Conservation (phyloP, 805 yeast species). For the Hanseniaspora lachancei region DNA sequence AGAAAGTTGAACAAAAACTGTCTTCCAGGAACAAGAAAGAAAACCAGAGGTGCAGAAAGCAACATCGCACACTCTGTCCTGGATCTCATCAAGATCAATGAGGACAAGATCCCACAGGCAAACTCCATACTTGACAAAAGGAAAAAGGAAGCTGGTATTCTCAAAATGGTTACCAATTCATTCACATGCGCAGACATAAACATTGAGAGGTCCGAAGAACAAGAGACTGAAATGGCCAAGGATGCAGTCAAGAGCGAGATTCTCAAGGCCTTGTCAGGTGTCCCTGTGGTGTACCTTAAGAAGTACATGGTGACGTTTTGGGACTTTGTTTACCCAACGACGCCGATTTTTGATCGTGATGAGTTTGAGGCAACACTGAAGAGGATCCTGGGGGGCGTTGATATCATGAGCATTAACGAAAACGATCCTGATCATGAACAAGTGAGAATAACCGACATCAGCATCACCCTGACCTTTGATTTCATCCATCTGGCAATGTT, state of each 20-base stretch:
- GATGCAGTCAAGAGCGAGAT: background rate
- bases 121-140: constrained; percentile 12
- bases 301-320: constrained; percentile 9
- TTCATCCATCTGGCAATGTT: constrained; percentile 7
- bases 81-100: constrained; percentile 12
- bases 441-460: background rate
- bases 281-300: constrained; percentile 2
- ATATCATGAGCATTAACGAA: background rate
- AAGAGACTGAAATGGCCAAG: background rate
- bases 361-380: background rate
- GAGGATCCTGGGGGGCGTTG: background rate
- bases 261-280: background rate
- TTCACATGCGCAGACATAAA: background rate
- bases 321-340: constrained; percentile 10
- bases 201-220: background rate
- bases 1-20: constrained; percentile 8
- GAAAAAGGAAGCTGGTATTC: constrained; percentile 4
- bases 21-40: background rate
- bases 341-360: constrained; percentile 10
- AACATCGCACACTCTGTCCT: constrained; percentile 11
- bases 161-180: background rate
- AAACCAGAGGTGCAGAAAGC: constrained; percentile 4
- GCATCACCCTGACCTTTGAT: constrained; percentile 9
- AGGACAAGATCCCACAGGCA: constrained; percentile 11
- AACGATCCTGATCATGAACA: background rate